phyloP scores from a whole-genome alignment of 495 filamentous ascomycete species.

The Aspergillus cavernicola region DNA sequence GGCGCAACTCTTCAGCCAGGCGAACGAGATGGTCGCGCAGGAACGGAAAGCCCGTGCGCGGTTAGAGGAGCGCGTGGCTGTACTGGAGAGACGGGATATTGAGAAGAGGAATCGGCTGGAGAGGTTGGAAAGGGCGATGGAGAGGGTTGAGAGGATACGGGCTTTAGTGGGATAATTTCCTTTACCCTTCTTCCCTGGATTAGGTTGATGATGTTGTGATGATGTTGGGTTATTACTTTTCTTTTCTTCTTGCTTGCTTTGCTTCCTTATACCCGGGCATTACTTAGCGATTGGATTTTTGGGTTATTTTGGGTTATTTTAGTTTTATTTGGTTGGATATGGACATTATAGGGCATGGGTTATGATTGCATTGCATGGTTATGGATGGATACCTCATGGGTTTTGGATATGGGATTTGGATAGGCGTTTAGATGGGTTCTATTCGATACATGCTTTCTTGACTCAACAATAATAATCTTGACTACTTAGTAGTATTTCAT shows the following conservation, averaged over 20 bases:
- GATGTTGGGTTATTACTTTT: not conserved
- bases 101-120: constrained; percentile 72
- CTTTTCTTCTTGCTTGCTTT: not conserved
- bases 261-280: not conserved
- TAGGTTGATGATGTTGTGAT: constrained; percentile 5
- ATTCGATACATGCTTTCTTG: no score
- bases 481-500: no score
- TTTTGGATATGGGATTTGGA: not conserved
- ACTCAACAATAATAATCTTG: no score
- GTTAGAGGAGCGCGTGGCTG: constrained; percentile 70
- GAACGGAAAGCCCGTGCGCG: constrained; percentile 77
- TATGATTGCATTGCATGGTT: constrained; percentile 7
- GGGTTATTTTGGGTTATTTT: not conserved
- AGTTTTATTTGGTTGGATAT: not conserved
- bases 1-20: constrained; percentile 82
- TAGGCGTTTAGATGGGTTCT: not conserved
- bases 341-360: not conserved
- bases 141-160: constrained; percentile 69
- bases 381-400: not conserved
- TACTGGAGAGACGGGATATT: constrained; percentile 64
- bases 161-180: constrained; percentile 54
- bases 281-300: not conserved
- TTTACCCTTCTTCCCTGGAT: no score
- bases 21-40: constrained; percentile 94
- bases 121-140: constrained; percentile 72